Conservation (phyloP, 805 yeast species). For the Naumovozyma baii region DNA sequence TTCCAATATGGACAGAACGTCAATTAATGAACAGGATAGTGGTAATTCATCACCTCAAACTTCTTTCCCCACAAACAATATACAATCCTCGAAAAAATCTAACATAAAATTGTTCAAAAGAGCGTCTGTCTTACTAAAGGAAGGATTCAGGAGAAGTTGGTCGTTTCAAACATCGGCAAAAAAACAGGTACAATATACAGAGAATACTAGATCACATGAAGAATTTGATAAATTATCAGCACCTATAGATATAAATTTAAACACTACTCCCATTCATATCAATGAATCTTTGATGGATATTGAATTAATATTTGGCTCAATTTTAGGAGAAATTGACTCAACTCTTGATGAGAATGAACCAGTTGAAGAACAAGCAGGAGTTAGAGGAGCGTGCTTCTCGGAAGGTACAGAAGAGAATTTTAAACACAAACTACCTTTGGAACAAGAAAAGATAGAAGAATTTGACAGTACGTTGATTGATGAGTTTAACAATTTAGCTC, state of each 20-base stretch:
- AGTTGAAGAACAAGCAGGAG: not conserved
- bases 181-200: too few relatives aligned
- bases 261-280: too few relatives aligned
- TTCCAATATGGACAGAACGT: not conserved
- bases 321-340: too few relatives aligned
- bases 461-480: not conserved
- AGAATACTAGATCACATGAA: too few relatives aligned
- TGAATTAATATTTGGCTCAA: constrained; percentile 25
- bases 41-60: not conserved
- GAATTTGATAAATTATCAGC: too few relatives aligned
- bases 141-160: too few relatives aligned
- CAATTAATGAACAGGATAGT: constrained; percentile 1
- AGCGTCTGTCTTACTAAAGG: too few relatives aligned
- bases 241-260: too few relatives aligned
- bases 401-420: not conserved
- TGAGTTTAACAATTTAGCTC: not conserved
- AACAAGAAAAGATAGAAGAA: not conserved
- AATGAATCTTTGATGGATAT: constrained; percentile 22
- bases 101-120: too few relatives aligned
- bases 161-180: too few relatives aligned
- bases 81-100: too few relatives aligned
- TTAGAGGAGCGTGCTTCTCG: not conserved
- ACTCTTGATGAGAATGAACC: not conserved
- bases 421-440: not conserved
- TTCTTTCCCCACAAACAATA: too few relatives aligned